Conservation (phyloP, 148 eudicot species). For the Arctostaphylos glauca region DNA sequence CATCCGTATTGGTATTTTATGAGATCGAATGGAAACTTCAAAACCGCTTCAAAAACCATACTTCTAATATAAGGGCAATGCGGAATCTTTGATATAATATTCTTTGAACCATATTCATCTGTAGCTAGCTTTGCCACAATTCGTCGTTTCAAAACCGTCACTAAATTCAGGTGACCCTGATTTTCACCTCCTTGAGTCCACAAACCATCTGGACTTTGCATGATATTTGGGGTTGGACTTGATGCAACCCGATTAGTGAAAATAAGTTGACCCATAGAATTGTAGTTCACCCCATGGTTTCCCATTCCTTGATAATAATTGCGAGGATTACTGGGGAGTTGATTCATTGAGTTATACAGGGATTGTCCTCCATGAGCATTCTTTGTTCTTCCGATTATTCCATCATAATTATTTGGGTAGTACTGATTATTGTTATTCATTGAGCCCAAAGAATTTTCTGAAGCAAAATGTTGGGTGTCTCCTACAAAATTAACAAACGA, state of each 20-base stretch:
- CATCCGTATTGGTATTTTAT: not conserved
- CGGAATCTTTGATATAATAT: too few relatives aligned
- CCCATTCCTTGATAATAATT: not conserved
- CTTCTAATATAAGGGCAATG: too few relatives aligned
- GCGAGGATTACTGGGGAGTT: not conserved
- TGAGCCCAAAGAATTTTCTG: not conserved
- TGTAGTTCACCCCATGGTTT: not conserved
- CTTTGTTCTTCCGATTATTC: not conserved
- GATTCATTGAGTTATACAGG: not conserved
- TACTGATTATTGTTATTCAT: not conserved
- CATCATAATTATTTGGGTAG: not conserved
- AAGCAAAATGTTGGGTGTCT: not conserved
- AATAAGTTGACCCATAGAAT: not conserved
- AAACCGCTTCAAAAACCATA: too few relatives aligned
- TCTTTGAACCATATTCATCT: not conserved
- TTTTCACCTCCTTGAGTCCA: too few relatives aligned
- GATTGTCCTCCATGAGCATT: not conserved
- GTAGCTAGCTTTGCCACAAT: too few relatives aligned
- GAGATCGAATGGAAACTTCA: too few relatives aligned
- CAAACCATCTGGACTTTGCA: not conserved
- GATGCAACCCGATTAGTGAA: not conserved
- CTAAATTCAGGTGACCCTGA: too few relatives aligned
- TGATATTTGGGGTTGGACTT: not conserved
- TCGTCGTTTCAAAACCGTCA: too few relatives aligned
- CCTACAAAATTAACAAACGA: not conserved